These are phyloP conservation scores for Chalciporus sp. DNA, from an alignment of 1,284 basidiomycete genomes.

Conservation along the genomic window DNA sequence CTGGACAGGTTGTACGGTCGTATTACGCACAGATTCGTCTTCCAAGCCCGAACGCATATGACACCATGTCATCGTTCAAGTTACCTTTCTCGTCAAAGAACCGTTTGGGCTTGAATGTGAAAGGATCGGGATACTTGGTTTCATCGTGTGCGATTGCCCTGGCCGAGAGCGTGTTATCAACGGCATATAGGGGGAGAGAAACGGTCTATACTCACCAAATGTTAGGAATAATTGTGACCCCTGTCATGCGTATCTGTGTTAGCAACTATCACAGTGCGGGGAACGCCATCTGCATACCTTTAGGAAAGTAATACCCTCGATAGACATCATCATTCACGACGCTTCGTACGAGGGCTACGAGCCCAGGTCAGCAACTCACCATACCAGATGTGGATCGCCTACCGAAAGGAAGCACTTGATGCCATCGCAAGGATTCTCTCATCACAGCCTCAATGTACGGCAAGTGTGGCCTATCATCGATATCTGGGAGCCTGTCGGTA, in stretches of 20 bases:
- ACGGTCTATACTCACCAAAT: constrained; percentile 13
- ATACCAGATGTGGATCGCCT: not conserved
- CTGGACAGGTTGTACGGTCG: not conserved
- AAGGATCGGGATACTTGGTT: constrained; percentile 10
- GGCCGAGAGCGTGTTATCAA: not conserved
- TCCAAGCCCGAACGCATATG: constrained; percentile 10
- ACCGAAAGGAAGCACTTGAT: constrained; percentile 17
- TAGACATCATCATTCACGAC: not conserved
- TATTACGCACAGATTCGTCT: constrained; percentile 11
- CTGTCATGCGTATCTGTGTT: constrained; percentile 4
- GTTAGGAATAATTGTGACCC: too few relatives aligned
- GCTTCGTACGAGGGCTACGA: not conserved
- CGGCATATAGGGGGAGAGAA: too few relatives aligned
- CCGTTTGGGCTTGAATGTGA: constrained; percentile 10
- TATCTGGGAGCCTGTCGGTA: constrained; percentile 10
- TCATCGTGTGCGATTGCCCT: constrained; percentile 18
- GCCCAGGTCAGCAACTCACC: not conserved
- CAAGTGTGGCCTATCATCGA: not conserved
- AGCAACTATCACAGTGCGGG: constrained; percentile 32
- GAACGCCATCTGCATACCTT: not conserved
- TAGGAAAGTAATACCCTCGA: not conserved
- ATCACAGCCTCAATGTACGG: constrained; percentile 1
- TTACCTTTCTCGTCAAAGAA: too few relatives aligned
- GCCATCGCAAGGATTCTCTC: constrained; percentile 10
- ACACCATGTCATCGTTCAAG: constrained; percentile 11